These are phyloP conservation scores for Elsinoe batatas DNA, from an alignment of 2,329 filamentous ascomycete genomes.

Conservation along the genomic window DNA sequence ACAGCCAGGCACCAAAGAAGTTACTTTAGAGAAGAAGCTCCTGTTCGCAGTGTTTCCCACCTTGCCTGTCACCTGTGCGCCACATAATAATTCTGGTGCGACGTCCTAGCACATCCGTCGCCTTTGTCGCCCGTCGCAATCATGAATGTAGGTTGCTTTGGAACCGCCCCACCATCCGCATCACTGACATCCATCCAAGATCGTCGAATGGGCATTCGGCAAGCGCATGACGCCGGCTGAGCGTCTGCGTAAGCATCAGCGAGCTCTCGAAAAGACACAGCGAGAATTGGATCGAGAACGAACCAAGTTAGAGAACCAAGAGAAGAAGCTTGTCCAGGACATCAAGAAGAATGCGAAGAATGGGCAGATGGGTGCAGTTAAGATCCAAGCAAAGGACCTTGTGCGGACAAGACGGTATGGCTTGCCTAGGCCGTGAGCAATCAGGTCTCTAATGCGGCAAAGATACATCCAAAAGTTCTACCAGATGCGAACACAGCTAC, in stretches of 20 bases:
- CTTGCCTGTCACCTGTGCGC: too few species aligned
- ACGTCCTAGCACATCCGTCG: neutral
- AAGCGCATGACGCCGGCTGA: conserved; percentile 97
- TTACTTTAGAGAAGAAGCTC: neutral
- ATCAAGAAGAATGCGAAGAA: conserved; percentile 99
- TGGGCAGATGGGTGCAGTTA: conserved; percentile 95
- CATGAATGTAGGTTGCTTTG: conserved; percentile 48
- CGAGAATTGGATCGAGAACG: conserved; percentile 91
- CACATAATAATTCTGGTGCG: too few species aligned
- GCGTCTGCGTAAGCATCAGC: conserved; percentile 85
- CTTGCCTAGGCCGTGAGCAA: neutral
- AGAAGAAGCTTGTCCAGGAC: conserved; percentile 90
- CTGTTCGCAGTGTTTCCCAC: too few species aligned
- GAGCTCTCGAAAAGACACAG: conserved; percentile 93
- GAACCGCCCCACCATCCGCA: neutral
- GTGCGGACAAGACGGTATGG: conserved; percentile 72
- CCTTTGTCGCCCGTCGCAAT: neutral
- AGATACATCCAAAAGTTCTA: conserved; percentile 98
- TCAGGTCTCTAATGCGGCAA: conserved; percentile 13
- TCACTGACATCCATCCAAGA: conserved; percentile 42
- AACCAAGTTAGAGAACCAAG: conserved; percentile 93
- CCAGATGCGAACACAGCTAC: conserved; percentile 91
- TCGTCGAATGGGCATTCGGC: conserved; percentile 97
- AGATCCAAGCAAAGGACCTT: conserved; percentile 95
- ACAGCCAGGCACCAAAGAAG: conserved; percentile 3